Base-by-base conservation (phyloP, 345 rosid species). In the Excoecaria cochinchinensis region DNA sequence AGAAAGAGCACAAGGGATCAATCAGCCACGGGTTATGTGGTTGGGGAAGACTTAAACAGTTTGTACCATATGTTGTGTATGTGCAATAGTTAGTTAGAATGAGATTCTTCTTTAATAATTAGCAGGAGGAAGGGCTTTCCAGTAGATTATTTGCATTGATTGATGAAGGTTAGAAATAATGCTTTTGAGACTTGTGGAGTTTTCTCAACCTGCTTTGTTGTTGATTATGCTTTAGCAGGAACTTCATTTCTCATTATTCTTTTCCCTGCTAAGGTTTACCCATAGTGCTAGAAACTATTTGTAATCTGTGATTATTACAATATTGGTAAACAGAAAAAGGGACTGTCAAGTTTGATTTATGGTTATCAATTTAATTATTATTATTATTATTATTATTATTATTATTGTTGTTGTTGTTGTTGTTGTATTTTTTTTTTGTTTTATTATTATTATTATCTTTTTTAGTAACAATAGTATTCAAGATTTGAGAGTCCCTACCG, bases 51-150 rank as follows among this genome's bases (percentile, higher is more conserved):
- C 38, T 56, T 31, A 58, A 82, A 72, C 55, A 76, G 58, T 57
- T 74, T 84, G 90, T 87, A 87, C 70, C 79, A 80, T 85, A 84
- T 78, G 79, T 85, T 84, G 86, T 84, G 86, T 74, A 79, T 82
- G 85, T 85, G 86, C 81, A 79, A 83, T 82, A 79, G 81, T 39
- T 74, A 82, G 84, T 64, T 81, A 84, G 88, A 78, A 70, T 70
- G 81, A 86, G 79, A 86, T 81, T 86, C 87, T 85, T 85, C 77
- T 71, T 78, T 31, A 82, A 83, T 84, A 82, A 83, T 38, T 79
- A 81, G 83, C 36, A 69, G 71, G 77, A 58, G 55, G 58, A 61
- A 56, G 72, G 72, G 24, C 17, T 31, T 52, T 69, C 72, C 21
- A 69, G 69, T 73, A 72, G 79, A 70, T 82, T 65, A 82, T 83